Percentiles rank a stretch among this genome's conserved stretches.
Conservation (phyloP, 306 rosid genomes). For the Prunus mume region DNA sequence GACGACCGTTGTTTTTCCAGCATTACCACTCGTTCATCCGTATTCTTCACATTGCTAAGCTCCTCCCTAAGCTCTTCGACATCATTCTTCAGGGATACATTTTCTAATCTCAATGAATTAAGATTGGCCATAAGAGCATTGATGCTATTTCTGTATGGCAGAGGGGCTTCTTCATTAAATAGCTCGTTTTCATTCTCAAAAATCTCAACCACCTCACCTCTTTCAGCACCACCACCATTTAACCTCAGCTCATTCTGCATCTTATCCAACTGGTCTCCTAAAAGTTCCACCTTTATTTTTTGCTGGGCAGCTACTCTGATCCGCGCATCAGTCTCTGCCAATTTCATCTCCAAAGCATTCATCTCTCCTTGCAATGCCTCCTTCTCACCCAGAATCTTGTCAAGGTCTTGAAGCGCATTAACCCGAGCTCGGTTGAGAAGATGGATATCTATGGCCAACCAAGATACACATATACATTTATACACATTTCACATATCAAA, state of each 20-base stretch:
- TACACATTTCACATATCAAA: conserved; percentile 18
- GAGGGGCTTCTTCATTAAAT: conserved; percentile 25
- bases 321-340: conserved; percentile 74
- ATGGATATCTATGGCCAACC: conserved; percentile 59
- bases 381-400: conserved; percentile 70
- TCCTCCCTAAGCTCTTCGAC: conserved; percentile 53
- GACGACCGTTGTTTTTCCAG: conserved; percentile 67
- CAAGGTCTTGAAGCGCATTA: conserved; percentile 71
- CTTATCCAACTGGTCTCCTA: conserved; percentile 63
- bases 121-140: conserved; percentile 48
- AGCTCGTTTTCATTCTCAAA: conserved; percentile 25
- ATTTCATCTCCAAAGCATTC: conserved; percentile 55
- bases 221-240: conserved; percentile 36
- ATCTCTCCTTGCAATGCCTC: conserved; percentile 72
- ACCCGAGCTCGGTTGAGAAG: conserved; percentile 80
- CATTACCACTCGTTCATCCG: conserved; percentile 55
- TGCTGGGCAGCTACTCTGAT: conserved; percentile 67
- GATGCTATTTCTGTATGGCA: conserved; percentile 27
- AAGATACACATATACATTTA: conserved; percentile 10
- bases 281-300: conserved; percentile 57
- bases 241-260: conserved; percentile 44
- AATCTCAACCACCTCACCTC: conserved; percentile 30
- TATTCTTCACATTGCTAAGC: conserved; percentile 46
- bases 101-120: conserved; percentile 68
- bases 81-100: conserved; percentile 52